Conservation (phyloP, 2,329 filamentous ascomycete species). For the Pyrenophora seminiperda region DNA sequence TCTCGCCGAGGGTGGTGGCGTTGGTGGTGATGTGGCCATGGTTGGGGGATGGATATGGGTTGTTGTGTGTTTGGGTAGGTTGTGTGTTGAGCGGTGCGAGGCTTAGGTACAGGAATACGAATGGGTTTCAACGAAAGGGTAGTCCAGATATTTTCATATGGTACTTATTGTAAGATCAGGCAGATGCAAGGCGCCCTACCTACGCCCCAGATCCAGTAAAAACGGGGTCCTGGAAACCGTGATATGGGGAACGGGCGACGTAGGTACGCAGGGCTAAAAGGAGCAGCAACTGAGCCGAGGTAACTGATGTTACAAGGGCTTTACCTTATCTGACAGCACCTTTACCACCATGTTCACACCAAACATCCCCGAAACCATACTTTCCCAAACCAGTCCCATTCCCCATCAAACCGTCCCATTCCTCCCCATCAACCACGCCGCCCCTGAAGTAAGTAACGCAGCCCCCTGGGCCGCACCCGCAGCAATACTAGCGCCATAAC, state of each 20-base stretch:
- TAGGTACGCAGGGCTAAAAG: not conserved
- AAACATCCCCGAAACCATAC: no score
- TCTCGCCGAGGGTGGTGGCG: conserved; percentile 4
- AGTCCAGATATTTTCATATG: not conserved
- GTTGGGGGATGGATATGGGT: not conserved
- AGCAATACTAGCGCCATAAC: conserved; percentile 34
- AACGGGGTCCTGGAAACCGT: no score
- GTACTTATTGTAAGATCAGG: not conserved
- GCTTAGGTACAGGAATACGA: no score
- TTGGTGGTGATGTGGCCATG: conserved; percentile 18
- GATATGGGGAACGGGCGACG: no score
- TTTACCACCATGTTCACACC: no score
- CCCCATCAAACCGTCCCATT: not conserved
- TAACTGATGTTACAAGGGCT: no score
- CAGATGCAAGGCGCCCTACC: not conserved
- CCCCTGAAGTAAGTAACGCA: conserved; percentile 21
- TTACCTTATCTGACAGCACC: no score
- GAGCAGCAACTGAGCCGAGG: conserved; percentile 12
- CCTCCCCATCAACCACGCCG: conserved; percentile 15
- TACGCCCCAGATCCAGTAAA: not conserved
- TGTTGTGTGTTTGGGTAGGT: not conserved
- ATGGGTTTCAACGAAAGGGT: no score
- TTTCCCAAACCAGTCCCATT: no score
- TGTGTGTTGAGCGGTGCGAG: no score
- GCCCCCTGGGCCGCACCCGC: conserved; percentile 28